Evolutionary conservation across 306 rosid species (phyloP), one percentile per base, ranked within the genome.

Genomic region (Prunus salicina): DNA sequence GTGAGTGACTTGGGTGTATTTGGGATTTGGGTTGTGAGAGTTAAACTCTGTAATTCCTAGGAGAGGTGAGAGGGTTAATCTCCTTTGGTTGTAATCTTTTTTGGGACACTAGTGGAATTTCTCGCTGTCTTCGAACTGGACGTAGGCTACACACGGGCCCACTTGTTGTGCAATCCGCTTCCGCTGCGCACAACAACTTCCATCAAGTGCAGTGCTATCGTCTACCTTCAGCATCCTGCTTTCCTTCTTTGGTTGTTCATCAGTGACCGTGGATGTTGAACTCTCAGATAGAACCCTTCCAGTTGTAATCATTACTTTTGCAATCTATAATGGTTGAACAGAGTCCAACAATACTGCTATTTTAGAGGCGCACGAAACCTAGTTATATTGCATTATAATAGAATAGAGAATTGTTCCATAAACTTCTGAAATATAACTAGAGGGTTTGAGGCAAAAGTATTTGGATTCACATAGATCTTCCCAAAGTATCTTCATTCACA

Each of bases 151-250:
- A n/a, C n/a, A n/a, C n/a, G n/a, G n/a, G n/a, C n/a, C n/a, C n/a
- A n/a, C n/a, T n/a, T n/a, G n/a, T n/a, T n/a, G n/a, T n/a, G n/a
- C n/a, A n/a, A n/a, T n/a, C n/a, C n/a, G n/a, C n/a, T n/a, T n/a
- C n/a, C n/a, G n/a, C n/a, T n/a, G n/a, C n/a, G n/a, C n/a, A n/a
- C n/a, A n/a, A n/a, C n/a, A n/a, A n/a, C n/a, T n/a, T 76, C 45
- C 70, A 64, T 78, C 13, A 46, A 76, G 18, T 81, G 71, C 58
- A 78, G 69, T 71, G 62, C n/a, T 58, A 64, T 63, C 24, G 62
- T 84, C 38, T 58, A 92, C 98, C 96, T 92, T 89, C 46, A 94
- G 78, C 85, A 84, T 82, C 83, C 88, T 90, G 71, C 86, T 76
- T 85, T 85, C 92, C 6, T 68, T 80, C 74, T 86, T 85, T n/a